A percentile compares a stretch with the other conserved stretches of the same genome.
phyloP scores from a whole-genome alignment of 345 rosid species.

The Lepidium didymum region DNA sequence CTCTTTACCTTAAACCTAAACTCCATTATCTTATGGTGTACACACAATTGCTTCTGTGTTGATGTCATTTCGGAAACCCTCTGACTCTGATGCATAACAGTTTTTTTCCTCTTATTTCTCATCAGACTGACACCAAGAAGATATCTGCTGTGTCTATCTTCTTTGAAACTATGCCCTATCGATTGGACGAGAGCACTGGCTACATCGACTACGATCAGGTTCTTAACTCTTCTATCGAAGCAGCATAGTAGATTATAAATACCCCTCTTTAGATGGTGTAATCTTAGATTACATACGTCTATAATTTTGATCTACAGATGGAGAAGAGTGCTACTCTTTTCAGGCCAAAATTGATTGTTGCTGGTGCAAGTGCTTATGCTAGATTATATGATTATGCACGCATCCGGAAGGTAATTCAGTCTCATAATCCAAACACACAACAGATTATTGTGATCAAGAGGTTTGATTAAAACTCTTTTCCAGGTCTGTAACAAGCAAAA shows the following conservation, averaged over 20 bases:
- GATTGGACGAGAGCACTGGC: conserved; percentile 93
- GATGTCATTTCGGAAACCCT: background rate
- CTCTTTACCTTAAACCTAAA: background rate
- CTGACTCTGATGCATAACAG: background rate
- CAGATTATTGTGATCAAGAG: background rate
- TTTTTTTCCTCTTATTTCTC: conserved; percentile 1
- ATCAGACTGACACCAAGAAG: conserved; percentile 97
- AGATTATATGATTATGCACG: conserved; percentile 88
- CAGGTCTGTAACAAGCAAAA: conserved; percentile 99
- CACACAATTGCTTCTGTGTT: background rate
- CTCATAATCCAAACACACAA: background rate
- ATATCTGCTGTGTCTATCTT: conserved; percentile 98
- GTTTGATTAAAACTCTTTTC: conserved; percentile 2
- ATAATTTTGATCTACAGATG: conserved; percentile 42
- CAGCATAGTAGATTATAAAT: background rate
- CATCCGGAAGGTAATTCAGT: conserved; percentile 64
- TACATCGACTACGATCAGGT: conserved; percentile 98
- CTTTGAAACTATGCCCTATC: conserved; percentile 98
- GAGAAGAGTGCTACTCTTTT: conserved; percentile 93
- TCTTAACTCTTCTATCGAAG: conserved; percentile 1
- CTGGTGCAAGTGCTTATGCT: conserved; percentile 98
- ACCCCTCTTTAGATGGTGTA: background rate
- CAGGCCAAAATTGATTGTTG: conserved; percentile 94
- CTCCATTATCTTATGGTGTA: background rate
- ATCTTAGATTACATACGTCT: background rate